Evolutionary conservation across 1,284 basidiomycete species (phyloP).

Genomic region (Moniliophthora roreri): DNA sequence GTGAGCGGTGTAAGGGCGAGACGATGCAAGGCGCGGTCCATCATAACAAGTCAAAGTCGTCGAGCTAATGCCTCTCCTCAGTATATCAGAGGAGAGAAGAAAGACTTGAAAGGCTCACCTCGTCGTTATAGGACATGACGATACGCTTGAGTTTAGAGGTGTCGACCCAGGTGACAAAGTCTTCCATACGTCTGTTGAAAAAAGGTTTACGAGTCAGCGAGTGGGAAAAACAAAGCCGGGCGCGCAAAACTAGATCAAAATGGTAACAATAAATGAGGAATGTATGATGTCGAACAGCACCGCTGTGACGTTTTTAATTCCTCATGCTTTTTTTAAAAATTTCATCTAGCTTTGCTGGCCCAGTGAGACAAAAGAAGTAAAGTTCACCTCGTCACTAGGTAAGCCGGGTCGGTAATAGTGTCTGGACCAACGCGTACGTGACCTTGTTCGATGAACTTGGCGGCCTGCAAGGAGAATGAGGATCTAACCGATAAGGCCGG

Average conservation of each 20-base stretch:
- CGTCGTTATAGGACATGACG: slow-evolving; percentile 96
- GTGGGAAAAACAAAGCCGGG: background rate
- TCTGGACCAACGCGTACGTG: slow-evolving; percentile 97
- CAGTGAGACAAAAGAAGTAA: too few relatives aligned
- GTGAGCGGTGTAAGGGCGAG: too few relatives aligned
- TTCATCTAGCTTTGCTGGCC: too few relatives aligned
- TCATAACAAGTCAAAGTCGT: slow-evolving; percentile 87
- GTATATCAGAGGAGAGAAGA: slow-evolving; percentile 15
- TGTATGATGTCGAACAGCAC: too few relatives aligned
- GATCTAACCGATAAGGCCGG: slow-evolving; percentile 6
- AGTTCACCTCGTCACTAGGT: slow-evolving; percentile 83
- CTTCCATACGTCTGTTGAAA: slow-evolving; percentile 92
- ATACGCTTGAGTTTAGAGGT: slow-evolving; percentile 96
- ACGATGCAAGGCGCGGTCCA: background rate
- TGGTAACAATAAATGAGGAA: too few relatives aligned
- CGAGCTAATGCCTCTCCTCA: slow-evolving; percentile 55
- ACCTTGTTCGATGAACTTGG: slow-evolving; percentile 97
- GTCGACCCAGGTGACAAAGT: slow-evolving; percentile 99
- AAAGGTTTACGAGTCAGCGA: slow-evolving; percentile 11
- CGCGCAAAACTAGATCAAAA: too few relatives aligned
- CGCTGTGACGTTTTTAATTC: too few relatives aligned
- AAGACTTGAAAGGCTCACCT: slow-evolving; percentile 52
- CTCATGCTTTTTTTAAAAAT: too few relatives aligned
- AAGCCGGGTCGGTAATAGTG: slow-evolving; percentile 95
- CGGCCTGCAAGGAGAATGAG: slow-evolving; percentile 59